A percentile compares a stretch with the other conserved stretches of the same genome.
Evolutionary conservation across 2,329 filamentous ascomycete genomes (phyloP).

Genomic region (Alternaria triticimaculans): DNA sequence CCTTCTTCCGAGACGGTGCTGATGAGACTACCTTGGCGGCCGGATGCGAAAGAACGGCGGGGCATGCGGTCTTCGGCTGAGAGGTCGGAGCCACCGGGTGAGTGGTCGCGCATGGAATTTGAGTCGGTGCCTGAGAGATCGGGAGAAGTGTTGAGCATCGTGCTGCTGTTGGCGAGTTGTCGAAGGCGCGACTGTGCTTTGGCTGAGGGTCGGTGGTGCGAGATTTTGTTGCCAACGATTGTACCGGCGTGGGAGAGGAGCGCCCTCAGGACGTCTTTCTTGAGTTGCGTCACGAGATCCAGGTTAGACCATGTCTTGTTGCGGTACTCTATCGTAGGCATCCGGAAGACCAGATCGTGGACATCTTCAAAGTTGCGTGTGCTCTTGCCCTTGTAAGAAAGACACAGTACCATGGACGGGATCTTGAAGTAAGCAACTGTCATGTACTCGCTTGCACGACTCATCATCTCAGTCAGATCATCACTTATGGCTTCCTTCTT

Average conservation of each 20-base stretch:
- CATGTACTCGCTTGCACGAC: slow-evolving; percentile 94
- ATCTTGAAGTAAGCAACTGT: slow-evolving; percentile 95
- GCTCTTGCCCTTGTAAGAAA: slow-evolving; percentile 95
- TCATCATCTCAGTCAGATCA: slow-evolving; percentile 96
- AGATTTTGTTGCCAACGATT: slow-evolving; percentile 97
- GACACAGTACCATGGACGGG: slow-evolving; percentile 90
- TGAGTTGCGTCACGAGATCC: slow-evolving; percentile 88
- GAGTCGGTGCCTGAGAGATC: slow-evolving; percentile 43
- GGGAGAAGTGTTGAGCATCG: slow-evolving; percentile 59
- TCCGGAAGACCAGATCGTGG: slow-evolving; percentile 94
- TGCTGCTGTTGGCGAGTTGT: slow-evolving; percentile 81
- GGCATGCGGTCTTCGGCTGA: slow-evolving; percentile 28
- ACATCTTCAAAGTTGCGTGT: slow-evolving; percentile 96
- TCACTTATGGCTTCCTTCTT: slow-evolving; percentile 74
- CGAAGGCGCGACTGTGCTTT: slow-evolving; percentile 80
- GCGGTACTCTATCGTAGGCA: slow-evolving; percentile 92
- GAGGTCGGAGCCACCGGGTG: slow-evolving; percentile 36
- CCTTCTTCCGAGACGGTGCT: slow-evolving; percentile 39
- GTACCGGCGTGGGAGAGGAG: slow-evolving; percentile 94
- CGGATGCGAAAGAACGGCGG: slow-evolving; percentile 41
- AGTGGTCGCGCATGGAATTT: slow-evolving; percentile 41
- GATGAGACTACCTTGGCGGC: slow-evolving; percentile 37
- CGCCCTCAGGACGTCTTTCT: slow-evolving; percentile 92
- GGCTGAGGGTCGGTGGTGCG: slow-evolving; percentile 80
- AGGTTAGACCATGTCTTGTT: slow-evolving; percentile 99